Evolutionary conservation across 345 rosid species (phyloP).

Genomic region (sweet orange (Citrus sinensis)): DNA sequence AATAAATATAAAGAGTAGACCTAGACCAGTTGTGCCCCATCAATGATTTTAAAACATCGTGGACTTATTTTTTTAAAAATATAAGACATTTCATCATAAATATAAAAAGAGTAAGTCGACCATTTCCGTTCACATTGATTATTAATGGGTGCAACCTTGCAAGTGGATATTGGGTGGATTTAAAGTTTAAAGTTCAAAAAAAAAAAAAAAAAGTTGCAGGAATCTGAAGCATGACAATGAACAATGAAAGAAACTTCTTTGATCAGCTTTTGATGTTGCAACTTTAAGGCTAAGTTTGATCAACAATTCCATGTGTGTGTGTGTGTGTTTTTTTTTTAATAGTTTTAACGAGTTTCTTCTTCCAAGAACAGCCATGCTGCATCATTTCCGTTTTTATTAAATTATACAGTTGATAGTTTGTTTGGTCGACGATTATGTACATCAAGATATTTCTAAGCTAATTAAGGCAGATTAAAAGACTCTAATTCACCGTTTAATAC

Average conservation of each 20-base stretch:
- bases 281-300: background rate
- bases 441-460: background rate
- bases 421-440: background rate
- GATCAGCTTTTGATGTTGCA: background rate
- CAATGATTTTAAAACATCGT: background rate
- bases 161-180: background rate
- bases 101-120: background rate
- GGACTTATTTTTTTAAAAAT: background rate
- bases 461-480: background rate
- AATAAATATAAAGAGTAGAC: background rate
- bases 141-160: background rate
- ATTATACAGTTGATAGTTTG: background rate
- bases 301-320: background rate
- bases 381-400: background rate
- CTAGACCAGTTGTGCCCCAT: background rate
- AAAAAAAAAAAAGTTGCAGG: background rate
- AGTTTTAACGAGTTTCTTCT: background rate
- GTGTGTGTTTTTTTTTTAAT: background rate
- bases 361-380: background rate
- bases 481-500: too few species aligned
- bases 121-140: slow-evolving; percentile 2
- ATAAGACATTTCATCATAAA: background rate
- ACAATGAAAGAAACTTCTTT: background rate
- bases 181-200: background rate
- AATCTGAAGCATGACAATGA: background rate